phyloP scores from a whole-genome alignment of 1,284 basidiomycete species.

The Papiliotrema flavescens region DNA sequence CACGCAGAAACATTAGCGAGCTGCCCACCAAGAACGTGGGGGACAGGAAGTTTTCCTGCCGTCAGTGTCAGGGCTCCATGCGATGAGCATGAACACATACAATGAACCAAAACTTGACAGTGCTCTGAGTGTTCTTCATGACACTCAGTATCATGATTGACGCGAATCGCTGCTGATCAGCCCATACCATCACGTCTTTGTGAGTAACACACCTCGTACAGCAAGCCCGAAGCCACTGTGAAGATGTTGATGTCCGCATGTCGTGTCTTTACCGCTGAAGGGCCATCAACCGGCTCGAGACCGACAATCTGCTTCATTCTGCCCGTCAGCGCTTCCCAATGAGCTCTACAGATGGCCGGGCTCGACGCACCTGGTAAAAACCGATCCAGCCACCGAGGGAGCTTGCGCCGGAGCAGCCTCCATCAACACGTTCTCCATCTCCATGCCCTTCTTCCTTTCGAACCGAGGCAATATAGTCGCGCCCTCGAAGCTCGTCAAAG shows the following conservation, averaged over 20 bases:
- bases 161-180: slow-evolving; percentile 70
- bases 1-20: slow-evolving; percentile 1
- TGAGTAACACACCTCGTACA: slow-evolving; percentile 72
- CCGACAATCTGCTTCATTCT: slow-evolving; percentile 42
- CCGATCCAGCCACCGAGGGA: slow-evolving; percentile 7
- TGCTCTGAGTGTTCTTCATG: slow-evolving; percentile 83
- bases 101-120: slow-evolving; percentile 99
- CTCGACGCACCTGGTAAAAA: slow-evolving; percentile 29
- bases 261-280: slow-evolving; percentile 24
- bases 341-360: not conserved
- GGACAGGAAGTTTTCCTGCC: slow-evolving; percentile 83
- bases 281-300: slow-evolving; percentile 16
- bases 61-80: not conserved
- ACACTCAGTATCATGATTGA: slow-evolving; percentile 98
- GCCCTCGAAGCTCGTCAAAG: slow-evolving; percentile 81
- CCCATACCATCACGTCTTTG: not conserved
- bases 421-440: slow-evolving; percentile 71
- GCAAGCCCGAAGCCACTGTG: slow-evolving; percentile 90
- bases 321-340: slow-evolving; percentile 7
- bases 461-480: slow-evolving; percentile 82
- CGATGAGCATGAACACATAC: slow-evolving; percentile 42
- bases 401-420: slow-evolving; percentile 36
- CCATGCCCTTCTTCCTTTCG: slow-evolving; percentile 68
- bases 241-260: slow-evolving; percentile 95
- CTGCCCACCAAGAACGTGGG: slow-evolving; percentile 82